phyloP scores from a whole-genome alignment of 192 early-diverging fungal genomes.

The Coemansia aciculifera region DNA sequence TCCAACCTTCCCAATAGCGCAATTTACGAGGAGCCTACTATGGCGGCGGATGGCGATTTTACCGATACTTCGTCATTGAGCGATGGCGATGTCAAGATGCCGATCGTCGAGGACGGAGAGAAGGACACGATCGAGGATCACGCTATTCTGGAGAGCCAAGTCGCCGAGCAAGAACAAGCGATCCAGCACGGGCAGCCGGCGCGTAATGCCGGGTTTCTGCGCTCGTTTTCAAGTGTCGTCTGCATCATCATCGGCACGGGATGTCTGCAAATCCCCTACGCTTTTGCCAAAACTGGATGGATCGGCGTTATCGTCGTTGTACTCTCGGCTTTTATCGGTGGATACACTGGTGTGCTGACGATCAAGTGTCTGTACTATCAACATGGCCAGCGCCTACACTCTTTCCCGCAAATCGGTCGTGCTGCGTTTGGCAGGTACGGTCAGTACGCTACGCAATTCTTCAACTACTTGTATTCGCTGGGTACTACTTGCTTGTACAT shows the following conservation, averaged over 20 bases:
- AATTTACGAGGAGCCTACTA: slow-evolving; percentile 23
- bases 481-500: slow-evolving; percentile 70
- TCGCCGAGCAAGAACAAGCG: slow-evolving; percentile 10
- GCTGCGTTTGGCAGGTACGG: slow-evolving; percentile 68
- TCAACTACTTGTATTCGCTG: slow-evolving; percentile 64
- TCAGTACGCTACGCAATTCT: slow-evolving; percentile 60
- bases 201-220: slow-evolving; percentile 50
- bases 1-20: neutral
- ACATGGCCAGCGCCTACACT: slow-evolving; percentile 47
- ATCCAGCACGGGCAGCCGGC: slow-evolving; percentile 7
- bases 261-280: slow-evolving; percentile 78
- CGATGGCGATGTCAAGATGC: slow-evolving; percentile 21
- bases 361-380: slow-evolving; percentile 73
- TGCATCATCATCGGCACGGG: slow-evolving; percentile 84
- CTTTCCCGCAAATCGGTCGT: slow-evolving; percentile 66
- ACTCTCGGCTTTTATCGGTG: slow-evolving; percentile 67
- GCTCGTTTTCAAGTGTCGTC: slow-evolving; percentile 64
- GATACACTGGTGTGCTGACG: slow-evolving; percentile 72
- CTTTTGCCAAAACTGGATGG: slow-evolving; percentile 77
- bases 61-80: slow-evolving; percentile 36
- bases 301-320: slow-evolving; percentile 68
- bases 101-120: slow-evolving; percentile 14
- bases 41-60: slow-evolving; percentile 17
- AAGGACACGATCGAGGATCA: slow-evolving; percentile 34
- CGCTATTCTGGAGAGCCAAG: slow-evolving; percentile 15